Percentiles rank a stretch among this genome's conserved stretches.
These are phyloP conservation scores for Bauhinia variegata DNA, from an alignment of 306 rosid species.

Conservation along the genomic window DNA sequence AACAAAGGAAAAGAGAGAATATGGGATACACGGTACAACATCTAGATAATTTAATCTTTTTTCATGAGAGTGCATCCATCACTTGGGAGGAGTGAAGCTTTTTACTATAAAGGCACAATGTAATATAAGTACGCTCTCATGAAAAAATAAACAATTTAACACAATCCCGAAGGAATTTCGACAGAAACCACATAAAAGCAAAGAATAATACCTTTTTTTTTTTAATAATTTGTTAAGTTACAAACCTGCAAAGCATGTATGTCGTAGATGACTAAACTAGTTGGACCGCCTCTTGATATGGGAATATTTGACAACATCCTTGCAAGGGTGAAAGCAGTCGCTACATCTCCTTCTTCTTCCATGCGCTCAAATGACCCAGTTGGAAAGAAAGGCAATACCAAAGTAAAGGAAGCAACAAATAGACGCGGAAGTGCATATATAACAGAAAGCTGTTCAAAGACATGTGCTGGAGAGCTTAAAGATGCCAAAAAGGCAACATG, in stretches of 20 bases:
- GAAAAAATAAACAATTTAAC: slow-evolving; percentile 12
- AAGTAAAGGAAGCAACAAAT: slow-evolving; percentile 89
- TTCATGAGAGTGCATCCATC: not conserved
- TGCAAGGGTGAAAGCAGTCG: slow-evolving; percentile 96
- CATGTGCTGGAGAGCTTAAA: slow-evolving; percentile 86
- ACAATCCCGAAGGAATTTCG: not conserved
- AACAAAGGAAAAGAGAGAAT: slow-evolving; percentile 1
- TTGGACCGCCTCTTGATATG: slow-evolving; percentile 94
- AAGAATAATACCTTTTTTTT: slow-evolving; percentile 27
- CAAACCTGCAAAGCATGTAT: slow-evolving; percentile 97
- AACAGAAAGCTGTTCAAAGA: slow-evolving; percentile 95
- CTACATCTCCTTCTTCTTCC: slow-evolving; percentile 99
- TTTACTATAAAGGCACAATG: slow-evolving; percentile 10
- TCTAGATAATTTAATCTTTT: not conserved
- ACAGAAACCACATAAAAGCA: slow-evolving; percentile 10
- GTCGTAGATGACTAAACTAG: slow-evolving; percentile 88
- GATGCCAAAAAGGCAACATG: slow-evolving; percentile 94
- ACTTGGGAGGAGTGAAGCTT: slow-evolving; percentile 21
- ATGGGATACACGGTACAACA: not conserved
- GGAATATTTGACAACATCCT: slow-evolving; percentile 95
- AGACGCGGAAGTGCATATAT: slow-evolving; percentile 88
- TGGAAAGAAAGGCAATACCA: slow-evolving; percentile 97
- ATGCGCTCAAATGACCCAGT: slow-evolving; percentile 98
- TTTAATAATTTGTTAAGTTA: slow-evolving; percentile 20
- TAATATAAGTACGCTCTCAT: not conserved